A percentile compares a stretch with the other conserved stretches of the same genome.
These are phyloP conservation scores for Coemansia sp. DNA, from an alignment of 192 early-diverging fungal species.

Conservation along the genomic window DNA sequence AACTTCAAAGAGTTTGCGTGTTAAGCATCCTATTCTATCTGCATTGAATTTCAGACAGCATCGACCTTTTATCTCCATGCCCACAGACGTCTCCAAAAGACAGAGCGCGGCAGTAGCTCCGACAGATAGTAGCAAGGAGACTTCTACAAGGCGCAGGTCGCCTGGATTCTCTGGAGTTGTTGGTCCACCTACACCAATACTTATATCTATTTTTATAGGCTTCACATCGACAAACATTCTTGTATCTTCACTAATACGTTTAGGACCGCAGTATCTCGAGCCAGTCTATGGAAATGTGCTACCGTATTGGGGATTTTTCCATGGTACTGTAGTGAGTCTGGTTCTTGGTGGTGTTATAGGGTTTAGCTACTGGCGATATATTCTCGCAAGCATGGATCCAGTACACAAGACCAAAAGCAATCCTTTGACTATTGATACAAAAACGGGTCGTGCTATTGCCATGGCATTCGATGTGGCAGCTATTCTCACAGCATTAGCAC, in stretches of 20 bases:
- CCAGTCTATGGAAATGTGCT: constrained; percentile 70
- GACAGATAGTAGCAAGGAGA: background rate
- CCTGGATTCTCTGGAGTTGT: background rate
- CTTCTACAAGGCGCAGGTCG: constrained; percentile 1
- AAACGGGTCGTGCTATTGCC: constrained; percentile 40
- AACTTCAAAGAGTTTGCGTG: background rate
- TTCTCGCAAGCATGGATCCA: constrained; percentile 3
- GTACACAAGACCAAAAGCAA: background rate
- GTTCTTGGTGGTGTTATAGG: constrained; percentile 53
- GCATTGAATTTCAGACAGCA: background rate
- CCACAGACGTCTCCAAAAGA: background rate
- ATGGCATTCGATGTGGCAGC: constrained; percentile 55
- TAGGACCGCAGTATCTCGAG: constrained; percentile 62
- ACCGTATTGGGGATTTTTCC: constrained; percentile 51
- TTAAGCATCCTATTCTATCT: background rate
- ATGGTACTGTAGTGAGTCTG: constrained; percentile 36
- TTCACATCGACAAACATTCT: constrained; percentile 28
- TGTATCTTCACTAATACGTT: constrained; percentile 36
- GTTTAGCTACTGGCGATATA: constrained; percentile 22
- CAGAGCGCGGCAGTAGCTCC: background rate
- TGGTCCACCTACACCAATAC: constrained; percentile 13
- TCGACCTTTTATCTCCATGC: background rate
- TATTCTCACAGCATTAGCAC: constrained; percentile 56
- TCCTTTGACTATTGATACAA: constrained; percentile 18
- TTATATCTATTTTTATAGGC: constrained; percentile 22